These are phyloP conservation scores for Malassezia japonica DNA, from an alignment of 1,284 basidiomycete genomes.

Conservation along the genomic window DNA sequence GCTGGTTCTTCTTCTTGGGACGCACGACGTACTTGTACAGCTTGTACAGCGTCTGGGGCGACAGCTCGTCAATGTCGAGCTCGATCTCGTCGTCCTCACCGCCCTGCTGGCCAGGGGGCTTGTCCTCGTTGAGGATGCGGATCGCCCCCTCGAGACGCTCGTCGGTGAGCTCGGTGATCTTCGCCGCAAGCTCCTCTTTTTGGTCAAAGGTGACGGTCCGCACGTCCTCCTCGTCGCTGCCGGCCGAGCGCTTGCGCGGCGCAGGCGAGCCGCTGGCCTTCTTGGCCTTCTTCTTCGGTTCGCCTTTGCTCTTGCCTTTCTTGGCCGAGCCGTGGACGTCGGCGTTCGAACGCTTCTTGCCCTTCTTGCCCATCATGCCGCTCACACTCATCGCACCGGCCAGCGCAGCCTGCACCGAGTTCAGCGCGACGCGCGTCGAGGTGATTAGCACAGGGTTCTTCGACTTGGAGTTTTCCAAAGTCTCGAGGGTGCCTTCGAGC, in stretches of 20 bases:
- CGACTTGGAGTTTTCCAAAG: slow-evolving; percentile 32
- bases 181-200: slow-evolving; percentile 46
- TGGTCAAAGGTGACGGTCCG: slow-evolving; percentile 45
- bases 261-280: slow-evolving; percentile 23
- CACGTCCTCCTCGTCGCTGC: slow-evolving; percentile 39
- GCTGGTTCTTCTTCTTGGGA: slow-evolving; percentile 30
- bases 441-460: slow-evolving; percentile 35
- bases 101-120: slow-evolving; percentile 38
- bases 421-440: slow-evolving; percentile 33
- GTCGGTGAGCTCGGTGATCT: slow-evolving; percentile 46
- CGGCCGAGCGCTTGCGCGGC: slow-evolving; percentile 17
- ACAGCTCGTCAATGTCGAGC: slow-evolving; percentile 47
- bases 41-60: slow-evolving; percentile 44
- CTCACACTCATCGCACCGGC: slow-evolving; percentile 17
- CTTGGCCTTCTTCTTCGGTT: slow-evolving; percentile 14
- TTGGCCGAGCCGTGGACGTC: slow-evolving; percentile 16
- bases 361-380: slow-evolving; percentile 22
- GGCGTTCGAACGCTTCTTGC: slow-evolving; percentile 21
- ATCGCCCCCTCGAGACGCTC: slow-evolving; percentile 46
- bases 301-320: slow-evolving; percentile 11
- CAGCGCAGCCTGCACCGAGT: slow-evolving; percentile 25
- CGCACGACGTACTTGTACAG: slow-evolving; percentile 47
- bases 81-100: slow-evolving; percentile 45
- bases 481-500: slow-evolving; percentile 32
- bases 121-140: slow-evolving; percentile 47